Evolutionary conservation across 305 asterid genomes (phyloP).

Genomic region (Euphrasia arctica): DNA sequence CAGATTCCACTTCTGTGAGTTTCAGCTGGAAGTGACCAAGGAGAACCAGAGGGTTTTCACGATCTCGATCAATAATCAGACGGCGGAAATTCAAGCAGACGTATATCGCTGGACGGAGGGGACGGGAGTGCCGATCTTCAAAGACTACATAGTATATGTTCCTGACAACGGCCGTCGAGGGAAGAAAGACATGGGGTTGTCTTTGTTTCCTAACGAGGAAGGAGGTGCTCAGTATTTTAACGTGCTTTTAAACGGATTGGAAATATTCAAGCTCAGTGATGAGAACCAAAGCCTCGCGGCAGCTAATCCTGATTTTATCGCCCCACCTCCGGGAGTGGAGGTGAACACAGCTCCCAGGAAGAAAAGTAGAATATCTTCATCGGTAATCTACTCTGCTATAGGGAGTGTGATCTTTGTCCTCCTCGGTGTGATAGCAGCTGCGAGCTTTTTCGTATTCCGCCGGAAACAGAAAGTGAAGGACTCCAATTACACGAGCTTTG

Average conservation of each 20-base stretch:
- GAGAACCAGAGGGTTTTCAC: constrained; percentile 30
- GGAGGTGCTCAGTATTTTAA: background rate
- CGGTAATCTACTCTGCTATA: constrained; percentile 6
- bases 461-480: constrained; percentile 23
- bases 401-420: constrained; percentile 37
- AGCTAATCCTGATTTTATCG: constrained; percentile 31
- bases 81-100: constrained; percentile 23
- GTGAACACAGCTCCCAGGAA: background rate
- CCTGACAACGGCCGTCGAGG: constrained; percentile 27
- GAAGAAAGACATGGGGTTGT: constrained; percentile 30
- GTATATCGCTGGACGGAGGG: constrained; percentile 29
- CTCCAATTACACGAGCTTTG: background rate
- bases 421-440: constrained; percentile 15
- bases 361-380: constrained; percentile 4
- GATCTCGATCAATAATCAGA: constrained; percentile 21
- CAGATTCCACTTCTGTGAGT: constrained; percentile 57
- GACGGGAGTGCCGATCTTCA: constrained; percentile 26
- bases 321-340: background rate
- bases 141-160: constrained; percentile 36
- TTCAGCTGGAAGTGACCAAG: constrained; percentile 4
- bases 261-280: constrained; percentile 46
- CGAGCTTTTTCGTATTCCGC: constrained; percentile 33
- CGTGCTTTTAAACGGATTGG: constrained; percentile 52
- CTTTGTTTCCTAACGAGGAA: constrained; percentile 28
- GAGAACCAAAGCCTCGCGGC: constrained; percentile 35